Percentiles rank a stretch among this genome's conserved stretches.
phyloP scores from a whole-genome alignment of 495 filamentous ascomycete genomes.

The Penicillium steckii region DNA sequence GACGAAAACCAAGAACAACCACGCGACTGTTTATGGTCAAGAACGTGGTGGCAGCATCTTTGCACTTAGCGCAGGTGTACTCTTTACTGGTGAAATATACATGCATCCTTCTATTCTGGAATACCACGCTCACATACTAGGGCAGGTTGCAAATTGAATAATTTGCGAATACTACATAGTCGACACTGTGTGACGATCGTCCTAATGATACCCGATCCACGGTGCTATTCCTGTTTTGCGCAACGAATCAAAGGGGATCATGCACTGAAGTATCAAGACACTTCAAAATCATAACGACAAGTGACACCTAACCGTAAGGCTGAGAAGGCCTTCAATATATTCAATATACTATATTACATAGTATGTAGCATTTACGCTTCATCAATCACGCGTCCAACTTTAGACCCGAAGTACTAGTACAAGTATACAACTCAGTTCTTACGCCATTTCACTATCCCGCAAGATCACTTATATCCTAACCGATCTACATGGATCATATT shows the following conservation, averaged over 20 bases:
- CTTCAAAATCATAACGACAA: neutral
- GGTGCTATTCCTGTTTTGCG: neutral
- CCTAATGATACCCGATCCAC: neutral
- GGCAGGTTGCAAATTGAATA: neutral
- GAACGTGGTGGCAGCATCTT: too few species aligned
- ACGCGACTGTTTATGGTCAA: too few species aligned
- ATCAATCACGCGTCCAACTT: too few species aligned
- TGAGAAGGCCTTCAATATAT: neutral
- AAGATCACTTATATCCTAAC: neutral
- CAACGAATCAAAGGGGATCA: neutral
- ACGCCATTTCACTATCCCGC: neutral
- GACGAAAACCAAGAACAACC: too few species aligned
- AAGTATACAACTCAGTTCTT: neutral
- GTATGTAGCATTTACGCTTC: neutral
- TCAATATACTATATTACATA: too few species aligned
- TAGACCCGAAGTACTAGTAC: too few species aligned
- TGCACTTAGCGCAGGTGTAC: too few species aligned
- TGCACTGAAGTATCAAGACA: neutral
- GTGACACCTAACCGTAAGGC: slow-evolving; percentile 3
- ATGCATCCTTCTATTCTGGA: too few species aligned
- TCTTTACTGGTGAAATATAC: too few species aligned
- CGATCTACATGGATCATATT: neutral
- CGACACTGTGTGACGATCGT: neutral
- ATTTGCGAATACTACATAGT: neutral
- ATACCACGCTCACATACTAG: too few species aligned